Base-by-base conservation (phyloP, 163 green algal genomes). In the Volvox carteri region DNA sequence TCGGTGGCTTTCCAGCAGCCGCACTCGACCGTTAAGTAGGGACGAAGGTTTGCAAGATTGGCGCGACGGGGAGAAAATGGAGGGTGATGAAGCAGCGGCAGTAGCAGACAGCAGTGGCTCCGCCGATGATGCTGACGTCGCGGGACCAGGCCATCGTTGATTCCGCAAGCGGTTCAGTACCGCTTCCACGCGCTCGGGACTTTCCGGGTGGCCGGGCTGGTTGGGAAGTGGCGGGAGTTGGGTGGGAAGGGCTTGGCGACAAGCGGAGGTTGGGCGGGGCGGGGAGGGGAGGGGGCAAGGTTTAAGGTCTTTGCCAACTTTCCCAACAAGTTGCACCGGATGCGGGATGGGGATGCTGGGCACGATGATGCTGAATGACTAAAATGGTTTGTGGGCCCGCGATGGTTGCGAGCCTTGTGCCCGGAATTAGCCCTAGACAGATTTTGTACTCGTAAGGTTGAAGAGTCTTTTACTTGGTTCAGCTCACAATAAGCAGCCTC, bases 181-280 rank as follows among this genome's bases (percentile, higher is more conserved):
- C 0, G 79, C 79, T 1, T 86, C 60, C 1, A 78, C 28, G 2
- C 79, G 42, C 12, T 5, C 60, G 0, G 60, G 79, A 0, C 9
- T 37, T 28, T 86, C 79, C 0, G 79, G 79, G 33, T 86, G 79
- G 16, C 42, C 60, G 0, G 65, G 39, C 79, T 86, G 58, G 19
- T 12, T 23, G 65, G 58, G 58, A 74, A 42, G 62, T 33, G 65
- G 65, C 19, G 30, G 35, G n/a, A 28, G 30, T 28, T 6, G 33
- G 25, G n/a, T 19, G 60, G 60, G 60, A 37, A 72, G 60, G 60
- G 28, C 19, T 37, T 39, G 9, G 60, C 14, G 60, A 39, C 2
- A 23, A 33, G 60, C 37, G 25, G 14, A 39, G 28, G 11, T 39
- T 28, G n/a, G 60, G 14, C 23, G 37, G 60, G 60, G 48, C 11